Base-by-base conservation (phyloP, 2,329 filamentous ascomycete species). In the Trichoderma sp. region DNA sequence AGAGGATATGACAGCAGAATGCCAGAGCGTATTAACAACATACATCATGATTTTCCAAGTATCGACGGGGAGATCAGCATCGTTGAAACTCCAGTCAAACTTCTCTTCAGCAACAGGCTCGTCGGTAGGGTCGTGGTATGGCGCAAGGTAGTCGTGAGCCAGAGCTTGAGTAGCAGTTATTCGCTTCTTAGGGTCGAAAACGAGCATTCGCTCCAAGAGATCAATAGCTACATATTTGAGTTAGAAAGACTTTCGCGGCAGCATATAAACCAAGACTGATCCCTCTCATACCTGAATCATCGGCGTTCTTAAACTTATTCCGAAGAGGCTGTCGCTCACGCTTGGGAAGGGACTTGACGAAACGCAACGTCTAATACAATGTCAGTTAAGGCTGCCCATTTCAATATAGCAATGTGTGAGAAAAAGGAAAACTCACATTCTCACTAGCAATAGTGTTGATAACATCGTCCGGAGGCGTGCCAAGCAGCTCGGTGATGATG, bases 21-120 rank as follows among this genome's bases (percentile, higher is more conserved):
- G 19, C 7, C 7, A 14, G 7, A 27, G 19, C 5, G 57, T 27
- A 16, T 6, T 27, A 21, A 21, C 27, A 27, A 80, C 91, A 78
- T 86, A 97, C 96, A 99, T 99, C 96, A 98, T 99, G 79, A 99
- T 97, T 85, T 99, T 99, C 96, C 96, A 99, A n/a, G 94, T 97
- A 79, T 99, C 96, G 62, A 98, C 94, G 0, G 96, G 95, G 69
- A 99, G 85, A 78, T 99, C 96, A 59, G 95, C 96, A 76, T 99
- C 96, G 80, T 98, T 98, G 83, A 99, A 99, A 66, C 94, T 97
- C 96, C 96, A 99, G 80, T 99, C 96, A 76, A 99, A 99, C 83
- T 97, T 97, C 85, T 97, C 94, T 71, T 97, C 93, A 27, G 96
- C 93, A 19, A 94, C 90, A 1, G 96, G 96, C 85, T 99, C 96